Evolutionary conservation across 1,284 basidiomycete genomes (phyloP).

Genomic region (Cutaneotrichosporon cyanovorans): DNA sequence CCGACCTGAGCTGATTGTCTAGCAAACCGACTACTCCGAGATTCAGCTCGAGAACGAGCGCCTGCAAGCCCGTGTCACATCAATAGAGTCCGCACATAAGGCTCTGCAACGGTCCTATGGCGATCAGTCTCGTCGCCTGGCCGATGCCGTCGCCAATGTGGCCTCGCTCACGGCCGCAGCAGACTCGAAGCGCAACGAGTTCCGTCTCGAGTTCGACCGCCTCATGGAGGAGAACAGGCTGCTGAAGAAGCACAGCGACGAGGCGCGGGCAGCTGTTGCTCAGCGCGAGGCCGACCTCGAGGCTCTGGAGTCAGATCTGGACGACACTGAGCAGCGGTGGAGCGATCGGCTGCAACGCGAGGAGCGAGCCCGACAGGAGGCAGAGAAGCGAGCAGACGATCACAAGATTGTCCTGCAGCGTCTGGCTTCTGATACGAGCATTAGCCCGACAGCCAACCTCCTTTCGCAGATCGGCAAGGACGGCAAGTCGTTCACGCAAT

Average conservation of each 20-base stretch:
- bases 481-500: slow-evolving; percentile 53
- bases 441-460: slow-evolving; percentile 78
- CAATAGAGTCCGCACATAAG: slow-evolving; percentile 26
- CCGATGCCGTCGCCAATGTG: slow-evolving; percentile 37
- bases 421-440: slow-evolving; percentile 27
- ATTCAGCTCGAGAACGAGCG: slow-evolving; percentile 33
- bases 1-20: not conserved
- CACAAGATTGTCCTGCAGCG: slow-evolving; percentile 41
- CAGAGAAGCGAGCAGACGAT: slow-evolving; percentile 46
- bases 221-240: slow-evolving; percentile 35
- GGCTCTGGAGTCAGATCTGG: slow-evolving; percentile 34
- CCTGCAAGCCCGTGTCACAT: slow-evolving; percentile 25
- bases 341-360: slow-evolving; percentile 46
- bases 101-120: slow-evolving; percentile 36
- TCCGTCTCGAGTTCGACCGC: slow-evolving; percentile 32
- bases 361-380: slow-evolving; percentile 38
- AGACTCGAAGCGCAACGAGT: slow-evolving; percentile 35
- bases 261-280: slow-evolving; percentile 34
- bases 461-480: slow-evolving; percentile 58
- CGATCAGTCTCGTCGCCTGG: slow-evolving; percentile 34
- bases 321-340: slow-evolving; percentile 42
- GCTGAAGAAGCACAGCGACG: slow-evolving; percentile 35
- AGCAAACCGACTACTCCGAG: slow-evolving; percentile 37
- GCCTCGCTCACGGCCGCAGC: slow-evolving; percentile 38
- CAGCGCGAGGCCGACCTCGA: slow-evolving; percentile 43